Base-by-base conservation (phyloP, 2,329 filamentous ascomycete genomes). In the Zasmidium cellare region DNA sequence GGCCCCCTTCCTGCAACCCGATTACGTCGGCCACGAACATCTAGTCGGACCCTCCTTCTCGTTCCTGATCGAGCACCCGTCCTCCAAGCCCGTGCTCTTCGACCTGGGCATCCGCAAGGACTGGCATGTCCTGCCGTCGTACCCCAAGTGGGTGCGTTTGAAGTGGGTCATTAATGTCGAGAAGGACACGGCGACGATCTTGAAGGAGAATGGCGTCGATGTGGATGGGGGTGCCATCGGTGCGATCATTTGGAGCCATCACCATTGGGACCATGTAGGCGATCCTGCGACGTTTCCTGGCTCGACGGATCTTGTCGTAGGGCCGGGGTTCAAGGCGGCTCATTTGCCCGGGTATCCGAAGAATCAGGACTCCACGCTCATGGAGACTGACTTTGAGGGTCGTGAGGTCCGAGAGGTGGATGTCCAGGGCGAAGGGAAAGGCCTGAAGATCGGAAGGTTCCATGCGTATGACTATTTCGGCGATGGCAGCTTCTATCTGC, bases 401-500 rank as follows among this genome's bases (percentile, higher is more conserved):
- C 71, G 79, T 45, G 62, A 75, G 23, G 63, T 79, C 1, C 61
- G 65, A 3, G 73, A 76, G 55, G 65, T 76, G 9, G 55, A 64
- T 44, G 72, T 78, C 35, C 58, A 69, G n/a, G 70, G 73, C 44
- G 65, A 71, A 45, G 60, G 67, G 22, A 62, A 63, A n/a, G 67
- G 62, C 3, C 56, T 78, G 2, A 73, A 76, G 57, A 77, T 82
- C 19, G 80, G 78, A 1, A 66, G 74, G 9, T 82, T 81, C 64
- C 64, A 72, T 28, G 80, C 80, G 1, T 69, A 73, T 23, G 83
- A 86, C 65, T 84, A 78, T 64, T 85, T 84, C 55, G 77, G 77
- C 2, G 83, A 86, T 64, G 82, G 82, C 0, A 77, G 73, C 20
- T 82, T 86, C 61, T 84, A 84, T 65, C 72, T 85, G 1, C 73